A percentile compares a stretch with the other conserved stretches of the same genome.
Evolutionary conservation across 441 rosid genomes (phyloP).

Genomic region (Populus hybrid): DNA sequence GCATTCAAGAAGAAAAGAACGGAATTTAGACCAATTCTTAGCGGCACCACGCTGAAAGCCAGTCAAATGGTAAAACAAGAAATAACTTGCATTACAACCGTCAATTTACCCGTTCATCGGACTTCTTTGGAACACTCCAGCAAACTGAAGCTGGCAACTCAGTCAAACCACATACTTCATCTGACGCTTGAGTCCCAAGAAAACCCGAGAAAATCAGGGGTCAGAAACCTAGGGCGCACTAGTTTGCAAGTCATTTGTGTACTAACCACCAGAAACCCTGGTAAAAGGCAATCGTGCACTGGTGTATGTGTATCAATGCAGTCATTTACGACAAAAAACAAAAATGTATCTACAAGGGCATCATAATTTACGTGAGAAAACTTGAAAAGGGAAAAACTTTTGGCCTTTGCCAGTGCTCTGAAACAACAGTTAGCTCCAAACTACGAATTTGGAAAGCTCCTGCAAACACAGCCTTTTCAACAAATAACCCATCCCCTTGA

Average conservation of each 20-base stretch:
- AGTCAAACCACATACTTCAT: background rate
- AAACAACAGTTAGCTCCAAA: conserved; percentile 10
- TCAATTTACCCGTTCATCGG: background rate
- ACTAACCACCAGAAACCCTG: background rate
- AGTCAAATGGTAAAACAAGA: background rate
- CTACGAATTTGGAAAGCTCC: conserved; percentile 14
- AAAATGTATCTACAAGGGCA: conserved; percentile 30
- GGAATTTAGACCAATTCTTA: background rate
- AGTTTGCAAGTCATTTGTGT: background rate
- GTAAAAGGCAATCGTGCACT: conserved; percentile 9
- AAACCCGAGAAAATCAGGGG: background rate
- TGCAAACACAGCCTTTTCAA: conserved; percentile 14
- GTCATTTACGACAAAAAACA: conserved; percentile 25
- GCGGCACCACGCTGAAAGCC: background rate
- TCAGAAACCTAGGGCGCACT: background rate
- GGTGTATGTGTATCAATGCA: conserved; percentile 4
- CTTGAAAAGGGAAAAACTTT: conserved; percentile 1
- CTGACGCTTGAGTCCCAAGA: background rate
- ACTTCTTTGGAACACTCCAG: background rate
- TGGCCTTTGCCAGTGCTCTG: conserved; percentile 17
- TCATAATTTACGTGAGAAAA: conserved; percentile 16
- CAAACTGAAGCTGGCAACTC: background rate
- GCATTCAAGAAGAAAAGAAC: background rate
- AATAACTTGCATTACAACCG: background rate
- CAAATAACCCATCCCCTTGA: conserved; percentile 3